phyloP scores from a whole-genome alignment of 2,329 filamentous ascomycete genomes.

The Verticillium dahliae region DNA sequence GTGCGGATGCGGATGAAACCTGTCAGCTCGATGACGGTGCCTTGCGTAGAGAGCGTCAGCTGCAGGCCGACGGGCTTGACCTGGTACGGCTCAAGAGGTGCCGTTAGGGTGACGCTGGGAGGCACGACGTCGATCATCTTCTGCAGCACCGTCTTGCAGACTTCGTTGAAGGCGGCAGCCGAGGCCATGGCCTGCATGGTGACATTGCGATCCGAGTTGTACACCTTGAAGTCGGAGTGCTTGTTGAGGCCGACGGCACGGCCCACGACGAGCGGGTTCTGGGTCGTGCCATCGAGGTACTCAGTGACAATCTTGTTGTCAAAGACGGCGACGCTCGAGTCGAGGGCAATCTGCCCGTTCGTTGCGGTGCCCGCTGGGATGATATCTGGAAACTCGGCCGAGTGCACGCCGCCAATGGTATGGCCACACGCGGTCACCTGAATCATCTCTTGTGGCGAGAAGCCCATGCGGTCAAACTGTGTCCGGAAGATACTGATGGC shows the following conservation, averaged over 20 bases:
- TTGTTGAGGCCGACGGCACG: constrained; percentile 34
- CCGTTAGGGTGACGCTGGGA: constrained; percentile 39
- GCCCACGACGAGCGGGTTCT: constrained; percentile 48
- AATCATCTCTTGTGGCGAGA: constrained; percentile 51
- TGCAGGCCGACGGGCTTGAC: constrained; percentile 54
- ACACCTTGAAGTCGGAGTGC: constrained; percentile 51
- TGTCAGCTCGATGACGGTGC: constrained; percentile 38
- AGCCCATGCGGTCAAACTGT: constrained; percentile 53
- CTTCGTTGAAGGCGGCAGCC: constrained; percentile 33
- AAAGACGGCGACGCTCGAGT: constrained; percentile 40
- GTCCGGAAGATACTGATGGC: constrained; percentile 41
- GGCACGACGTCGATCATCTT: constrained; percentile 59
- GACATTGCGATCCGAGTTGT: constrained; percentile 46
- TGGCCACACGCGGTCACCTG: constrained; percentile 55
- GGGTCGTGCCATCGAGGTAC: constrained; percentile 46
- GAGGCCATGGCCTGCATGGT: constrained; percentile 44
- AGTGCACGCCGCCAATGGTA: constrained; percentile 53
- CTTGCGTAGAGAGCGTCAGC: constrained; percentile 43
- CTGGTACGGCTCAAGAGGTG: constrained; percentile 47
- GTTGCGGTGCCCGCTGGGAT: constrained; percentile 34
- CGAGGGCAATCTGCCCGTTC: constrained; percentile 38
- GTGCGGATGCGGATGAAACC: constrained; percentile 53
- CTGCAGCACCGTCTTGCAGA: constrained; percentile 46
- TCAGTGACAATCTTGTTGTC: constrained; percentile 53
- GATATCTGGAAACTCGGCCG: constrained; percentile 44